Conservation (phyloP, 1,139 yeast species). For the Lodderomyces elongisporus region DNA sequence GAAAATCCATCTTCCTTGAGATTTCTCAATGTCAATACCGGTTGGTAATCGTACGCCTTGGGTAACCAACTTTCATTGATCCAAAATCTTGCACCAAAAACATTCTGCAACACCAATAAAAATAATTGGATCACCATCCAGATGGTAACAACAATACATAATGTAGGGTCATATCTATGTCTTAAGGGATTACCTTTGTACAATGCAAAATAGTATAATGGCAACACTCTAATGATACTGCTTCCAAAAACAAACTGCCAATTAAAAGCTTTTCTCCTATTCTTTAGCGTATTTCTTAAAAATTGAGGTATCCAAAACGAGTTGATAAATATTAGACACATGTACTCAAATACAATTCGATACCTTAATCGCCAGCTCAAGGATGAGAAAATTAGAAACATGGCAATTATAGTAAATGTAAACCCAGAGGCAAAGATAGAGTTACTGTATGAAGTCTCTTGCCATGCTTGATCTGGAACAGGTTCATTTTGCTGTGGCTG, state of each 20-base stretch:
- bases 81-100: conserved; percentile 79
- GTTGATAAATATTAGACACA: conserved; percentile 47
- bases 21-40: conserved; percentile 54
- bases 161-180: conserved; percentile 48
- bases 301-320: conserved; percentile 94
- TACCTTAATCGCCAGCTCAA: conserved; percentile 58
- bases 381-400: conserved; percentile 56
- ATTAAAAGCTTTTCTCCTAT: conserved; percentile 58
- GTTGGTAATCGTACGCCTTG: conserved; percentile 78
- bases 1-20: conserved; percentile 51
- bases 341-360: conserved; percentile 55
- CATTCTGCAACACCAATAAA: conserved; percentile 55
- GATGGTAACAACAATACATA: conserved; percentile 38
- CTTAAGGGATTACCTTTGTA: conserved; percentile 41
- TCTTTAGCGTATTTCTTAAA: conserved; percentile 68
- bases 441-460: conserved; percentile 56
- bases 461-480: conserved; percentile 19
- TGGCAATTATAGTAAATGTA: conserved; percentile 51
- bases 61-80: conserved; percentile 71
- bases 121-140: conserved; percentile 59
- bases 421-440: conserved; percentile 60
- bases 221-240: conserved; percentile 56
- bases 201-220: conserved; percentile 58
- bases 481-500: conserved; percentile 8
- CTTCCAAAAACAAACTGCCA: conserved; percentile 73